Percentiles rank a stretch among this genome's conserved stretches.
phyloP scores from a whole-genome alignment of 2,329 filamentous ascomycete species.

The Penicillium sp. region DNA sequence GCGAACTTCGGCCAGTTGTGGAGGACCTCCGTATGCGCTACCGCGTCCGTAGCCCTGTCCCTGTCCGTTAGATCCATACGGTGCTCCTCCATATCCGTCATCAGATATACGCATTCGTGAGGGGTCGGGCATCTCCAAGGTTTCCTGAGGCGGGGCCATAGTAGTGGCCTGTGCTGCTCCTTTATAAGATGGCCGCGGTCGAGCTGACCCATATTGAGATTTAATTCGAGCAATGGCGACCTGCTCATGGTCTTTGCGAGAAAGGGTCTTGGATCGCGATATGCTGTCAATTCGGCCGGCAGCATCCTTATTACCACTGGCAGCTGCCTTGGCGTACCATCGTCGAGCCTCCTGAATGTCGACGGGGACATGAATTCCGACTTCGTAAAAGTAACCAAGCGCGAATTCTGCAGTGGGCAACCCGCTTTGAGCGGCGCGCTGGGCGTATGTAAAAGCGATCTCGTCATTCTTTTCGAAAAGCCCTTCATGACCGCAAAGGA shows the following conservation, averaged over 20 bases:
- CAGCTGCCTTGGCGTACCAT: conserved; percentile 88
- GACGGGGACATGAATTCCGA: conserved; percentile 85
- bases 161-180: conserved; percentile 17
- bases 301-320: conserved; percentile 90
- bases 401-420: conserved; percentile 92
- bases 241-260: conserved; percentile 87
- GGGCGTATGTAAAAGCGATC: conserved; percentile 84
- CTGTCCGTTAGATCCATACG: conserved; percentile 38
- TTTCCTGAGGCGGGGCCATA: conserved; percentile 41
- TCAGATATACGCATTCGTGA: conserved; percentile 39
- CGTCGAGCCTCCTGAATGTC: conserved; percentile 75
- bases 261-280: conserved; percentile 74
- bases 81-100: conserved; percentile 28
- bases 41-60: conserved; percentile 23
- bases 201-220: conserved; percentile 67
- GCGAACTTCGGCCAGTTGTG: conserved; percentile 36
- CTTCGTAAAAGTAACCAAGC: conserved; percentile 95
- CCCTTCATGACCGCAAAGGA: conserved; percentile 88
- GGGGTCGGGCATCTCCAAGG: conserved; percentile 48
- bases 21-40: conserved; percentile 29
- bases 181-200: conserved; percentile 18
- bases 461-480: conserved; percentile 95
- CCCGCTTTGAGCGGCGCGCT: conserved; percentile 76
- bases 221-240: conserved; percentile 86
- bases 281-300: conserved; percentile 77